Conservation (phyloP, 306 rosid species). For the Cajanus cajan region DNA sequence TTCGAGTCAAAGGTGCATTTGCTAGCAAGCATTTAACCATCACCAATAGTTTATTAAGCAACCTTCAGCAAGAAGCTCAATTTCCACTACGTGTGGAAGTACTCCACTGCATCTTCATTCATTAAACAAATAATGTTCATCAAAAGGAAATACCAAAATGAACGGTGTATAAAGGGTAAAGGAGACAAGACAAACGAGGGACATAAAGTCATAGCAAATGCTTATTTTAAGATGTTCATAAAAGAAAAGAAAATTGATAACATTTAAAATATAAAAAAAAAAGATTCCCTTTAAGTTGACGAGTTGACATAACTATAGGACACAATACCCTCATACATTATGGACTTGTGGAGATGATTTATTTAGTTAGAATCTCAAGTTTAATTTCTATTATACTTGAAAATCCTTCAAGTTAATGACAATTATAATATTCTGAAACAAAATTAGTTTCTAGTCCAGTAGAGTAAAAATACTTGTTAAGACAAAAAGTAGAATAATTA, state of each 20-base stretch:
- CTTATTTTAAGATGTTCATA: background rate
- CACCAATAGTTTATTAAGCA: slow-evolving; percentile 20
- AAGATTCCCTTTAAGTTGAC: too few species aligned
- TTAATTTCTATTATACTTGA: too few species aligned
- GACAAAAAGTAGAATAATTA: too few species aligned
- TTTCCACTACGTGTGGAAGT: slow-evolving; percentile 33
- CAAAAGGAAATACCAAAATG: slow-evolving; percentile 30
- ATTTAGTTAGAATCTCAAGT: too few species aligned
- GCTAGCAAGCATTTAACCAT: slow-evolving; percentile 15
- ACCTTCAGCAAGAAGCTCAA: slow-evolving; percentile 28
- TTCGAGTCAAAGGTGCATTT: slow-evolving; percentile 28
- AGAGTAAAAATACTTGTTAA: too few species aligned
- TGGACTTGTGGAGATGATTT: too few species aligned
- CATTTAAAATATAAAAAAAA: background rate
- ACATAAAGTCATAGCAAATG: slow-evolving; percentile 25
- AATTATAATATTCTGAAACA: too few species aligned
- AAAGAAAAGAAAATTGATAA: background rate
- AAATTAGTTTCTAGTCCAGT: too few species aligned
- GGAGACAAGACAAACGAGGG: slow-evolving; percentile 28
- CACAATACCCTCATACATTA: too few species aligned
- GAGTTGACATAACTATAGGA: too few species aligned
- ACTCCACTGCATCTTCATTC: background rate
- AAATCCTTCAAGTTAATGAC: too few species aligned
- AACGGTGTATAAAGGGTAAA: slow-evolving; percentile 25
- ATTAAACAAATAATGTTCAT: background rate